These are phyloP conservation scores for Sonneratia alba DNA, from an alignment of 345 rosid genomes.

Conservation along the genomic window DNA sequence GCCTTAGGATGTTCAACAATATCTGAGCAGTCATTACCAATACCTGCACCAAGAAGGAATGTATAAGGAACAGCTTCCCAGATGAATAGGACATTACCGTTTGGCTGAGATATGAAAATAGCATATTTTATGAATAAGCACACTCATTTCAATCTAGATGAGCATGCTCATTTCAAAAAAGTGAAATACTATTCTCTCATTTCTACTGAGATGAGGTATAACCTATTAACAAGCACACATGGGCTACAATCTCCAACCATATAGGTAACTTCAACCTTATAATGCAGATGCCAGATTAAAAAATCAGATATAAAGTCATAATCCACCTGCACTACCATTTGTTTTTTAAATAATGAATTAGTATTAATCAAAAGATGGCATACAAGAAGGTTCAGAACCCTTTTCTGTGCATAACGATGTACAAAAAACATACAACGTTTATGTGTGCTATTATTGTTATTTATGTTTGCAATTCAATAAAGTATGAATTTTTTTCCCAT, in stretches of 20 bases:
- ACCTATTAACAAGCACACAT: neutral
- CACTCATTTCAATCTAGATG: no score
- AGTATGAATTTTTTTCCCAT: no score
- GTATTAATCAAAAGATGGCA: no score
- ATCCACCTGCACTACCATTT: no score
- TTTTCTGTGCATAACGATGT: no score
- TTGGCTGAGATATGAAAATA: neutral
- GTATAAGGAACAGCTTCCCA: constrained; percentile 2
- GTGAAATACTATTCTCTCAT: neutral
- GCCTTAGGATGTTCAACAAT: constrained; percentile 86
- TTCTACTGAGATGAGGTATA: neutral
- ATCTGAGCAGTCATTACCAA: constrained; percentile 98
- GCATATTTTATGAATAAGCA: neutral
- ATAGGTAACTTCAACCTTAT: neutral
- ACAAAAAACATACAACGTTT: no score
- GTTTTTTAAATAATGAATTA: no score
- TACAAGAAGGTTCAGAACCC: no score
- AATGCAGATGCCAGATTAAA: neutral
- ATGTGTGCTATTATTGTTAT: no score
- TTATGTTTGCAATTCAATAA: no score
- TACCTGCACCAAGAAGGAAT: constrained; percentile 38
- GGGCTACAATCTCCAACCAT: neutral
- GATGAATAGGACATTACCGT: neutral
- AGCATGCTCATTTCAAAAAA: neutral
- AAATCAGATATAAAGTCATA: no score